Evolutionary conservation across 306 rosid genomes (phyloP), one percentile per base, ranked within the genome.

Genomic region (Fragaria nilgerrensis): DNA sequence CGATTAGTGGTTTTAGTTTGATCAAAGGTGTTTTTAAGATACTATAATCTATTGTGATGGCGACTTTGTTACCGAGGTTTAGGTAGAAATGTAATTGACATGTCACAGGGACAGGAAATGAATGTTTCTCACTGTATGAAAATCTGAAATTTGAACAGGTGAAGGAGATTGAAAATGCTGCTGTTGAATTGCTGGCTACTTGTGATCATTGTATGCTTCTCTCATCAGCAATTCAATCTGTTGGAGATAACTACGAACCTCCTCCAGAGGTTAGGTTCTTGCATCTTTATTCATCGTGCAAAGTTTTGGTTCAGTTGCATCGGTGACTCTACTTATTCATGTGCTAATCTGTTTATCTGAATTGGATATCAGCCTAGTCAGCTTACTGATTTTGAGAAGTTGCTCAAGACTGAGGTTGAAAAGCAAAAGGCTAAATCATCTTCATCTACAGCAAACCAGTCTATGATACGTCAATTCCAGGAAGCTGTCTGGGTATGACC

Each of bases 401-500:
- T 89, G 72, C 78, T 92, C 66, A 88, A 84, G 68, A 84, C 82
- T 52, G 99, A 95, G 78, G 72, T 87, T 79, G 78, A 77, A 56
- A 78, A 85, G 73, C 59, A 77, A 45, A 86, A 85, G 75, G 86
- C 86, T 76, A 80, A 72, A 56, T 79, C 87, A 34, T 62, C 86
- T 67, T 83, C 93, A 58, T 76, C 78, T 78, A 78, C 82, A 53
- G 75, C 69, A 64, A 88, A 34, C 45, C 45, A 89, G 75, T 67
- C 86, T 65, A 53, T 90, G 34, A 23, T 87, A 43, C 96, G 91
- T 73, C 91, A 92, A 76, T 95, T 90, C 77, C 86, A 83, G 86
- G 93, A 95, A 84, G 97, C 96, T 78, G 82, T 95, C 20, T 95
- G 99, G 99, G 99, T 95, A 90, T 84, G 86, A 76, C 76, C 36